A percentile compares a stretch with the other conserved stretches of the same genome.
Conservation (phyloP, 1,139 yeast genomes). For the Casaregolazyma suthepensis region DNA sequence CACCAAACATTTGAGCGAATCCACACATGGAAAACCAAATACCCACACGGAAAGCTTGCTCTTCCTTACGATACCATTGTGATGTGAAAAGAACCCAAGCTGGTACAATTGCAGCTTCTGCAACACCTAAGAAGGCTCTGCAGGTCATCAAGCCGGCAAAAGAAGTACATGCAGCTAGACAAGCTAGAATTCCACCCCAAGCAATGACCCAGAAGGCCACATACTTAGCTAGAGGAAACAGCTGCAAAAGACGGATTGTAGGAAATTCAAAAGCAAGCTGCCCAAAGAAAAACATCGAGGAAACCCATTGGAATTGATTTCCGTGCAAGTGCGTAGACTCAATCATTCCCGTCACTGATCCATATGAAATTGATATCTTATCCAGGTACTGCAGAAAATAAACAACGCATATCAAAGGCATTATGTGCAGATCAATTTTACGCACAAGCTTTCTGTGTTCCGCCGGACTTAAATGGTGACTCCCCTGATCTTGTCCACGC, state of each 20-base stretch:
- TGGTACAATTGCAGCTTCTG: slow-evolving; percentile 52
- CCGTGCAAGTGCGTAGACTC: slow-evolving; percentile 34
- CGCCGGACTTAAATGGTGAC: slow-evolving; percentile 18
- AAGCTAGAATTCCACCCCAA: slow-evolving; percentile 48
- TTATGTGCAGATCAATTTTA: slow-evolving; percentile 49
- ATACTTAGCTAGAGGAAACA: slow-evolving; percentile 48
- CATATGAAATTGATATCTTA: slow-evolving; percentile 53
- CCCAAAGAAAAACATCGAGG: slow-evolving; percentile 55
- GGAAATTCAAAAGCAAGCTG: slow-evolving; percentile 49
- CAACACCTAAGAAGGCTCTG: slow-evolving; percentile 47
- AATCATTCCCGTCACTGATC: slow-evolving; percentile 54
- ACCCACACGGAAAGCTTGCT: slow-evolving; percentile 41
- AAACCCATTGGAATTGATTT: slow-evolving; percentile 46
- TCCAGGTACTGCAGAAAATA: slow-evolving; percentile 60
- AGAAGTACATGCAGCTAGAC: slow-evolving; percentile 43
- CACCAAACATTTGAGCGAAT: slow-evolving; percentile 35
- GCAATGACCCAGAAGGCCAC: slow-evolving; percentile 40
- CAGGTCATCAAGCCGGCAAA: slow-evolving; percentile 47
- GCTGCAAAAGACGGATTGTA: slow-evolving; percentile 47
- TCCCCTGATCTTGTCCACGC: slow-evolving; percentile 10
- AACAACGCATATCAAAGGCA: slow-evolving; percentile 37
- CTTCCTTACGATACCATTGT: slow-evolving; percentile 49
- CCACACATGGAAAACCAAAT: slow-evolving; percentile 21
- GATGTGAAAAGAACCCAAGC: slow-evolving; percentile 48
- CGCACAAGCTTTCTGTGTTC: slow-evolving; percentile 36